Base-by-base conservation (phyloP, 495 filamentous ascomycete genomes). In the Thermothielavioides terrestris region DNA sequence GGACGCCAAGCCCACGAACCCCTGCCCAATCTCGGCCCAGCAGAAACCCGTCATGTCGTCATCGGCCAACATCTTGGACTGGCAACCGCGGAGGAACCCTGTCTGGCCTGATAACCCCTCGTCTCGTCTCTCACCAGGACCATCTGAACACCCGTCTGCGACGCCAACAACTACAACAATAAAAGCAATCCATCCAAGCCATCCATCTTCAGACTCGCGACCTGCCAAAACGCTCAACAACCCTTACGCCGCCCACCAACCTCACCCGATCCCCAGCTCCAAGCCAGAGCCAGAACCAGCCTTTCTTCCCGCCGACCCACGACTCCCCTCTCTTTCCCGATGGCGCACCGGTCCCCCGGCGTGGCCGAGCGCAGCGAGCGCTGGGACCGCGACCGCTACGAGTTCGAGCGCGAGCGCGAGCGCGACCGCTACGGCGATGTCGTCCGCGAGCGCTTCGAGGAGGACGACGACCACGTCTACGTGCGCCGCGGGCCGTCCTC, bases 321-420 rank as follows among this genome's bases (percentile, higher is more conserved):
- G n/a, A n/a, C n/a, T n/a, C n/a, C n/a, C n/a, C n/a, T n/a, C n/a
- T n/a, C n/a, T n/a, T n/a, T n/a, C n/a, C n/a, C n/a, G n/a, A 64
- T 64, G 60, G 60, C 67, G 42, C 51, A 60, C 53, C 65, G 62
- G 23, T 52, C 60, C 14, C 52, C 64, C 14, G 68, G 58, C 44
- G 66, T 66, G 9, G 66, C 54, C 42, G 59, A 62, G 11, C 60
- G 60, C 40, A 18, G 57, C 34, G 67, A 63, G 30, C 69, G 70
- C 53, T 75, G 67, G 68, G 69, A 74, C 47, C 64, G 66, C 2
- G 67, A 61, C 51, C 72, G 68, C 39, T 63, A 69, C 57, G 52
- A 53, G 34, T 46, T 53, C 39, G 62, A 66, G 49, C 56, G 55
- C 27, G 56, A 61, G 15, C 49, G 50, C 37, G 65, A 66, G 30